phyloP scores from a whole-genome alignment of 2,329 filamentous ascomycete species.

The Drechslerella coelobrocha region DNA sequence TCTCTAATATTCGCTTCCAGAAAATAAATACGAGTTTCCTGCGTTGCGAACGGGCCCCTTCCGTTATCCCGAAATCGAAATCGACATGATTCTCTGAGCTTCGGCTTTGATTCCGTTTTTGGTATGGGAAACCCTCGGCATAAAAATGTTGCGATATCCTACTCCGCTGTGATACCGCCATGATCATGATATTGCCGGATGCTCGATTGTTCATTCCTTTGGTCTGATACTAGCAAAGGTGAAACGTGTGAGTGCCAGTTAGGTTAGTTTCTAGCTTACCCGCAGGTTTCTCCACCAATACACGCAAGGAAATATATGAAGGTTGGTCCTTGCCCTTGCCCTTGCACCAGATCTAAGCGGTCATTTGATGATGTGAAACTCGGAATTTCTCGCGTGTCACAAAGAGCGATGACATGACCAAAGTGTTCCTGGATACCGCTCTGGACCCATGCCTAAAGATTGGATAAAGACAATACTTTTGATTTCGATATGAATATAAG shows the following conservation, averaged over 20 bases:
- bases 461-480: slow-evolving; percentile 32
- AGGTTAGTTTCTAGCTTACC: slow-evolving; percentile 18
- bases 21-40: slow-evolving; percentile 23
- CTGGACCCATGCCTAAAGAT: slow-evolving; percentile 29
- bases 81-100: neutral
- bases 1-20: slow-evolving; percentile 39
- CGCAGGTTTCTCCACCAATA: slow-evolving; percentile 49
- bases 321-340: no score
- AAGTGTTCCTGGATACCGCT: neutral
- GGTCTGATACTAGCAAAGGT: slow-evolving; percentile 5
- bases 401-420: neutral
- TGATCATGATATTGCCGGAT: neutral
- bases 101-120: slow-evolving; percentile 44
- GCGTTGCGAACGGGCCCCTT: slow-evolving; percentile 38
- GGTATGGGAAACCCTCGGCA: slow-evolving; percentile 6
- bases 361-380: neutral
- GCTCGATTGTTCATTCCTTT: slow-evolving; percentile 2
- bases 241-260: slow-evolving; percentile 26
- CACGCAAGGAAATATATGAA: slow-evolving; percentile 1
- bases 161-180: neutral
- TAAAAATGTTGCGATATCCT: neutral
- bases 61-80: slow-evolving; percentile 3
- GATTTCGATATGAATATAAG: slow-evolving; percentile 29
- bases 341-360: no score
- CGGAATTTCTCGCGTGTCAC: slow-evolving; percentile 22